Evolutionary conservation across 352 stramenopile genomes (phyloP), one percentile per base, ranked within the genome.

Genomic region (Globisporangium cylindrosporum): DNA sequence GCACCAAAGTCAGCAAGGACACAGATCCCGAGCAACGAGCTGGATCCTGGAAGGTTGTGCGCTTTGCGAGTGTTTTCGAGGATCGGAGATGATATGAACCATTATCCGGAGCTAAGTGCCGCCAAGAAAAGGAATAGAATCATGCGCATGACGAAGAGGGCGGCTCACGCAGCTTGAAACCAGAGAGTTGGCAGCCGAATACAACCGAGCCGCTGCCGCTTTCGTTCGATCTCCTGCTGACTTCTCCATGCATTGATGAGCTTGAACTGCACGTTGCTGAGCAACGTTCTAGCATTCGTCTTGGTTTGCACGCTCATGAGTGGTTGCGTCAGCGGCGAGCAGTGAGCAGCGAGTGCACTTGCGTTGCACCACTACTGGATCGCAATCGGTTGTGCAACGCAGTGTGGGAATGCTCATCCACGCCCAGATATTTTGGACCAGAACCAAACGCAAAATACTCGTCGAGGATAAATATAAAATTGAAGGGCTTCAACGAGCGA

Each of bases 31-130:
- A 68, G 36, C 63, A 68, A 56, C 25, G 38, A 12, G 0, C 14
- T 57, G 2, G 63, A 15, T 27, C 25, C 38, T n/a, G 63, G 63
- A 8, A 68, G n/a, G 54, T 68, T 41, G 63, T 68, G 56, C 53
- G 41, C 24, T 9, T 25, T 58, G 36, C 54, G 63, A 0, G 54
- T 62, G 20, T 43, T 25, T 36, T 5, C 25, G 18, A 69, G 53
- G 3, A 34, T 8, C 43, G 34, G 27, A 14, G 65, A 62, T 14
- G 60, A 61, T 32, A 70, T 68, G 65, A 67, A 62, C 59, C 59
- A 70, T 49, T 61, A 67, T 20, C 43, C 41, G 9, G 53, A 1
- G 20, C 54, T 58, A 41, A 69, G 54, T 4, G 25, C 55, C 1
- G n/a, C 12, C 20, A 69, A 24, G 64, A 58, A 69, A 55, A 63